Percentiles rank a stretch among this genome's conserved stretches.
Conservation (phyloP, 1,284 basidiomycete species). For the Malassezia japonica region DNA sequence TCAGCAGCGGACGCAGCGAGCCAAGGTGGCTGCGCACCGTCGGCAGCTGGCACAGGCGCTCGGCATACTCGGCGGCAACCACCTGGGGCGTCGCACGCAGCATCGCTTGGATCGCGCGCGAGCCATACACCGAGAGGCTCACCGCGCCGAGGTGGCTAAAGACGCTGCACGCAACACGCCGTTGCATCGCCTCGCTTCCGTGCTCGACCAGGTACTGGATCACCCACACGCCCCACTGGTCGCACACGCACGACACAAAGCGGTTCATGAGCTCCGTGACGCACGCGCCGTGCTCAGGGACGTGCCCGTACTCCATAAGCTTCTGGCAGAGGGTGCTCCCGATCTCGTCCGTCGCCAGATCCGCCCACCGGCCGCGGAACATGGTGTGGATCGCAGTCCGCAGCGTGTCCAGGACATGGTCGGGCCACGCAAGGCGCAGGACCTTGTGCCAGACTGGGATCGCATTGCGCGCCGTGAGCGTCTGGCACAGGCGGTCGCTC, state of each 20-base stretch:
- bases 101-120: constrained; percentile 42
- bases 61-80: constrained; percentile 29
- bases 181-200: constrained; percentile 20
- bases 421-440: constrained; percentile 28
- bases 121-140: constrained; percentile 40
- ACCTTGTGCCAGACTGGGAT: constrained; percentile 42
- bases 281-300: constrained; percentile 17
- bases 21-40: neutral
- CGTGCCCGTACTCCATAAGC: constrained; percentile 29
- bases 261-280: constrained; percentile 34
- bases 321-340: constrained; percentile 42
- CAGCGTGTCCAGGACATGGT: constrained; percentile 16
- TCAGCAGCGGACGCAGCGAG: constrained; percentile 21
- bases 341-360: constrained; percentile 32
- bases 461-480: constrained; percentile 32
- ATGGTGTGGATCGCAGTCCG: constrained; percentile 21
- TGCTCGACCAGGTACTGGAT: constrained; percentile 42
- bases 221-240: constrained; percentile 48
- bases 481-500: constrained; percentile 22
- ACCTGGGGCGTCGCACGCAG: constrained; percentile 26
- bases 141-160: constrained; percentile 24
- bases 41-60: constrained; percentile 22
- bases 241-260: constrained; percentile 27
- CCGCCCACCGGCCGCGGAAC: constrained; percentile 31
- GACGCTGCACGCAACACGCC: constrained; percentile 23